Percentiles rank a stretch among this genome's conserved stretches.
Conservation (phyloP, 345 rosid genomes). For the Sisymbrium irio region DNA sequence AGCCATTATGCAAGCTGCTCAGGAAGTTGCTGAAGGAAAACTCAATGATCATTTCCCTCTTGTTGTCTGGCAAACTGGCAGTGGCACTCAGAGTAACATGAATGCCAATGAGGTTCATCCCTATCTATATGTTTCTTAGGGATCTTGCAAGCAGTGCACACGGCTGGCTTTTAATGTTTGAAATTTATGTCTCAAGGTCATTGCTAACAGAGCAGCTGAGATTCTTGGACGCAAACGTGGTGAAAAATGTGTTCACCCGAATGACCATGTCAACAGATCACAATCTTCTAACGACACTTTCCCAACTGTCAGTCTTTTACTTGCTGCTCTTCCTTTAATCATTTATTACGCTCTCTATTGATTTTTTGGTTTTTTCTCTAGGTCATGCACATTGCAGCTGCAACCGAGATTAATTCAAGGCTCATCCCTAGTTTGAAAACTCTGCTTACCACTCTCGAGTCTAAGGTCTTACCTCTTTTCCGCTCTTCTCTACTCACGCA, state of each 20-base stretch:
- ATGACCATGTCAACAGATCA: slow-evolving; percentile 95
- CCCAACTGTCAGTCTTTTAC: slow-evolving; percentile 66
- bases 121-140: too few species aligned
- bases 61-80: slow-evolving; percentile 98
- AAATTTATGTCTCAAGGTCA: too few species aligned
- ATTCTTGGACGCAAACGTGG: slow-evolving; percentile 91
- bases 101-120: slow-evolving; percentile 96
- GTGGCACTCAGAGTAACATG: slow-evolving; percentile 99
- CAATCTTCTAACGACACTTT: slow-evolving; percentile 97
- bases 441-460: slow-evolving; percentile 62
- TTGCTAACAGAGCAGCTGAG: slow-evolving; percentile 97
- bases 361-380: slow-evolving; percentile 32
- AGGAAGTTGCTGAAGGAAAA: slow-evolving; percentile 92
- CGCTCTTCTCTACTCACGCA: background rate
- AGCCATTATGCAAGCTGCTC: slow-evolving; percentile 89
- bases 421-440: slow-evolving; percentile 69
- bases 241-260: slow-evolving; percentile 87
- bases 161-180: too few species aligned
- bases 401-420: slow-evolving; percentile 79
- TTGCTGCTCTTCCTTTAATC: background rate
- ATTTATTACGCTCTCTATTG: background rate
- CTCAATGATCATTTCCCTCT: slow-evolving; percentile 86
- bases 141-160: too few species aligned
- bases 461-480: slow-evolving; percentile 58
- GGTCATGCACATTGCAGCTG: slow-evolving; percentile 99